Evolutionary conservation across 352 stramenopile genomes (phyloP).

Genomic region (Pythium aristosporum): DNA sequence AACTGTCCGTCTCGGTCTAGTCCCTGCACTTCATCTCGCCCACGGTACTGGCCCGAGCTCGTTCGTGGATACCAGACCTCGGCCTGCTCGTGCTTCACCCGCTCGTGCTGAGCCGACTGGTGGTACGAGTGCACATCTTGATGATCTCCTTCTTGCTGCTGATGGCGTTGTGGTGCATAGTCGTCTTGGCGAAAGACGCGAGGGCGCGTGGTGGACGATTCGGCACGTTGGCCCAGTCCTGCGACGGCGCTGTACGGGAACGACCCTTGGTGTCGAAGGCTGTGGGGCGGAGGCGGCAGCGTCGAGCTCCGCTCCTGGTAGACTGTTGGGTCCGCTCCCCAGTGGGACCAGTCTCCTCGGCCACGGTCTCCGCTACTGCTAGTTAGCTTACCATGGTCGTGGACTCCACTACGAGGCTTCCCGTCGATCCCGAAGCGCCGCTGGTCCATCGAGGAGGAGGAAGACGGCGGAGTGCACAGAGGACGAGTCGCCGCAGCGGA

Average conservation of each 20-base stretch:
- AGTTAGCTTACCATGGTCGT: neutral
- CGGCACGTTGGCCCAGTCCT: neutral
- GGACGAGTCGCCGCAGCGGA: neutral
- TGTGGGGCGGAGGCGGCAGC: neutral
- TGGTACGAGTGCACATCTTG: neutral
- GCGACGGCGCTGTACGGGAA: constrained; percentile 3
- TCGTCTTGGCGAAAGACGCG: neutral
- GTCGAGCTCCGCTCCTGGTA: neutral
- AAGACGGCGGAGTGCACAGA: neutral
- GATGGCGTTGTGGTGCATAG: neutral
- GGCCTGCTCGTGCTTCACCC: neutral
- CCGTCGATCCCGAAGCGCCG: neutral
- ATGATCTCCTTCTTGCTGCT: neutral
- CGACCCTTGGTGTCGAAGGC: constrained; percentile 1
- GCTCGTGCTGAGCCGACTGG: neutral
- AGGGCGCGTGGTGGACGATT: neutral
- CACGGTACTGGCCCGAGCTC: neutral
- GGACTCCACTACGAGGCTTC: neutral
- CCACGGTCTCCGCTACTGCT: neutral
- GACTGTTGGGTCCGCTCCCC: neutral
- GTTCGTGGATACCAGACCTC: neutral
- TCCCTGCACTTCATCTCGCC: neutral
- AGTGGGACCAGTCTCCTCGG: neutral
- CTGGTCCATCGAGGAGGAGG: neutral
- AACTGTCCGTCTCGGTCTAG: neutral